Percentiles rank a stretch among this genome's conserved stretches.
Conservation (phyloP, 805 yeast genomes). For the Spathaspora hagerdaliae region DNA sequence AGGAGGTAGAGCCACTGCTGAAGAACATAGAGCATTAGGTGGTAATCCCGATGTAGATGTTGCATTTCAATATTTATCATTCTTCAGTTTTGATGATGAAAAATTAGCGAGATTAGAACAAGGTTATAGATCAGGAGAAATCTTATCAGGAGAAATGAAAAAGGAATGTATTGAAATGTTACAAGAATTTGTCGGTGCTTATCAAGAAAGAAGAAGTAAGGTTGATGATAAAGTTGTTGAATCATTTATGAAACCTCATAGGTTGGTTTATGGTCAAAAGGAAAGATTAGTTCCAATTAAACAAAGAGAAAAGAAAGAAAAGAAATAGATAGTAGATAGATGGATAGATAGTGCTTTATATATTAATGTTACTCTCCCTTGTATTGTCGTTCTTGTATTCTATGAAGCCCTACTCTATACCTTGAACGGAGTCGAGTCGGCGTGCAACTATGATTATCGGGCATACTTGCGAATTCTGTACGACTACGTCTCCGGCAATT, state of each 20-base stretch:
- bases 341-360: neutral
- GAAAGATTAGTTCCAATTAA: conserved; percentile 73
- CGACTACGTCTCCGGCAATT: too few relatives aligned
- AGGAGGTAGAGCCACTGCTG: conserved; percentile 85
- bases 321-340: conserved; percentile 6
- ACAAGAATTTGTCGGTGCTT: conserved; percentile 72
- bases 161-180: conserved; percentile 75
- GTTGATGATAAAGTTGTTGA: conserved; percentile 61
- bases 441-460: too few relatives aligned
- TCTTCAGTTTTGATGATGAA: conserved; percentile 86
- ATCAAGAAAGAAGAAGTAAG: conserved; percentile 73
- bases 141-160: conserved; percentile 92
- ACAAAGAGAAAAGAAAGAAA: conserved; percentile 38
- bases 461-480: too few relatives aligned
- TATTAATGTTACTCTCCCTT: neutral
- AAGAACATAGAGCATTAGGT: conserved; percentile 86
- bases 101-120: conserved; percentile 59
- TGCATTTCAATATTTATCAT: conserved; percentile 86
- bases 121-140: conserved; percentile 72
- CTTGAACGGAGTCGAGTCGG: too few relatives aligned
- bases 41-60: conserved; percentile 96
- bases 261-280: conserved; percentile 67
- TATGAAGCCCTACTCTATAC: too few relatives aligned
- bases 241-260: conserved; percentile 80
- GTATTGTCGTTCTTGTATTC: neutral